phyloP scores from a whole-genome alignment of 2,329 filamentous ascomycete genomes.

The Clarireedia hainanense region DNA sequence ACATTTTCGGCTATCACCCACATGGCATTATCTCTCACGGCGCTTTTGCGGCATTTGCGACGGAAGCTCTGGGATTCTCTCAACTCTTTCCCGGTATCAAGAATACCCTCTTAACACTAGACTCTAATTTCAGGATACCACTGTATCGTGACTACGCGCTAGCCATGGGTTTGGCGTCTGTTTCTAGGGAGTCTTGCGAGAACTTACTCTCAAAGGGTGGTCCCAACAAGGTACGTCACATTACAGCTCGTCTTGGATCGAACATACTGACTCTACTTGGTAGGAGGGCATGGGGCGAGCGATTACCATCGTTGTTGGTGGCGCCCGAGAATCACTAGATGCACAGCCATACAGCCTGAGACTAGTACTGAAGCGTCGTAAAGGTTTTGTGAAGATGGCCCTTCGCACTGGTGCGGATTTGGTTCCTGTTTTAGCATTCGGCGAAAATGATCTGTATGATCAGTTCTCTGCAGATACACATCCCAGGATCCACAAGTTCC shows the following conservation, averaged over 20 bases:
- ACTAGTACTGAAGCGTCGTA: constrained; percentile 73
- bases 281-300: constrained; percentile 82
- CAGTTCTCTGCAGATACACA: constrained; percentile 73
- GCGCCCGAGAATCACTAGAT: constrained; percentile 85
- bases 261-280: constrained; percentile 15
- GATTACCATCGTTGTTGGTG: constrained; percentile 92
- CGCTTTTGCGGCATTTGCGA: constrained; percentile 87
- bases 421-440: constrained; percentile 86
- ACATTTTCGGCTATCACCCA: constrained; percentile 95
- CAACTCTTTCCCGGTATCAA: constrained; percentile 91
- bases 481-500: constrained; percentile 69
- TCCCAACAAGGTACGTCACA: constrained; percentile 41
- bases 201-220: constrained; percentile 80
- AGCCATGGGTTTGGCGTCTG: constrained; percentile 76
- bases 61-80: constrained; percentile 79
- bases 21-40: constrained; percentile 97
- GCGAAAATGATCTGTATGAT: constrained; percentile 94
- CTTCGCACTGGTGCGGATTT: constrained; percentile 88
- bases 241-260: background rate
- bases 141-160: constrained; percentile 94
- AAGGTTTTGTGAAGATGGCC: constrained; percentile 91
- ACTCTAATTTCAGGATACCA: constrained; percentile 89
- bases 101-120: constrained; percentile 88
- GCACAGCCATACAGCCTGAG: constrained; percentile 70
- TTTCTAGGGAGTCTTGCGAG: constrained; percentile 86